Percentiles rank a stretch among this genome's conserved stretches.
Conservation (phyloP, 805 yeast genomes). For the Monosporozyma yasuniensis region DNA sequence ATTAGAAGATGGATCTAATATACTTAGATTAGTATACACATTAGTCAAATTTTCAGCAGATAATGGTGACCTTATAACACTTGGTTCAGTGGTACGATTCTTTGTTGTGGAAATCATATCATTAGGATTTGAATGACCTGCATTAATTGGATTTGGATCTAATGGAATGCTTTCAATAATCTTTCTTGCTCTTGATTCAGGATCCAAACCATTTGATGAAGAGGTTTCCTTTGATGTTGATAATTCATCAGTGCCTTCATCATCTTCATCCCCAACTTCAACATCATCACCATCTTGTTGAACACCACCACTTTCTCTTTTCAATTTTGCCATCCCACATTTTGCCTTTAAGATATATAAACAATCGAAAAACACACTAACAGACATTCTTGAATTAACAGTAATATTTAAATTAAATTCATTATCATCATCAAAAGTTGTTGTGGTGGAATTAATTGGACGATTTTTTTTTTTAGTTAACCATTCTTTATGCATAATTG, state of each 20-base stretch:
- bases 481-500: conserved; percentile 47
- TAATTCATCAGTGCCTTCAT: conserved; percentile 3
- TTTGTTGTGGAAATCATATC: conserved; percentile 11
- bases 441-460: background rate
- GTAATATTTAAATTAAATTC: conserved; percentile 39
- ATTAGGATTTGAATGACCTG: conserved; percentile 15
- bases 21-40: background rate
- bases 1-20: background rate
- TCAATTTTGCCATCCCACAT: conserved; percentile 73
- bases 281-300: conserved; percentile 26
- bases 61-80: background rate
- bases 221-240: background rate
- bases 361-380: conserved; percentile 87
- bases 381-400: conserved; percentile 80
- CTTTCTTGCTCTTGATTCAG: conserved; percentile 41
- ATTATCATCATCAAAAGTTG: conserved; percentile 9
- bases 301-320: conserved; percentile 23
- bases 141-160: conserved; percentile 69
- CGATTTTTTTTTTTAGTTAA: conserved; percentile 9
- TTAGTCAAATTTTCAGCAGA: conserved; percentile 1
- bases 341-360: conserved; percentile 76
- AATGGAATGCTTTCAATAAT: conserved; percentile 72
- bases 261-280: conserved; percentile 31
- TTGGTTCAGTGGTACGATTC: background rate
- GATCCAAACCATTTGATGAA: conserved; percentile 26